Evolutionary conservation across 352 stramenopile species (phyloP).

Genomic region (Chrysophaeum taylorii): DNA sequence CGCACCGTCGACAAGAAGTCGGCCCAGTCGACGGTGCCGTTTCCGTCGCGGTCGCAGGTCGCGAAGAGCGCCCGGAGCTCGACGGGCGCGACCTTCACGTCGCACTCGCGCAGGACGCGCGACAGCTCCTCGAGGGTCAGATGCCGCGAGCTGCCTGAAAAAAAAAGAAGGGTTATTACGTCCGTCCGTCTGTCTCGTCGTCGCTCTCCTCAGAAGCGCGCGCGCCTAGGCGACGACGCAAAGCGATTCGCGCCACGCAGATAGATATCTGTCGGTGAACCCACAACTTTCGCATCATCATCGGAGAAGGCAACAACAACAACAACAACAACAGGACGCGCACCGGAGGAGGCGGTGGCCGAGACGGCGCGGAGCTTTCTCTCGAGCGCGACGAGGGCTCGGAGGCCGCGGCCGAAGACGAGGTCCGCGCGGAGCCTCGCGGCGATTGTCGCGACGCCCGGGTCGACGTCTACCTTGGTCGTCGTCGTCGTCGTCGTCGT

Average conservation of each 20-base stretch:
- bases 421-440: not conserved
- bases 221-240: too few species aligned
- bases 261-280: too few species aligned
- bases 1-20: conserved; percentile 64
- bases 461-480: not conserved
- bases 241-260: too few species aligned
- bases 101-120: not conserved
- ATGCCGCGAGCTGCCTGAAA: too few species aligned
- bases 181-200: too few species aligned
- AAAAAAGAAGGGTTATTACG: too few species aligned
- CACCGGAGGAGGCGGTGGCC: too few species aligned
- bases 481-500: too few species aligned
- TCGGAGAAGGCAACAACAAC: too few species aligned
- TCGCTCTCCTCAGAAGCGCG: not conserved
- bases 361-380: too few species aligned
- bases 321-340: too few species aligned
- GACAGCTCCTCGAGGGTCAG: conserved; percentile 8
- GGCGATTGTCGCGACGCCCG: not conserved
- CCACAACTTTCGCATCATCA: too few species aligned
- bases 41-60: conserved; percentile 66
- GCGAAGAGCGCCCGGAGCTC: conserved; percentile 53
- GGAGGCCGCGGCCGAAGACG: not conserved
- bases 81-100: conserved; percentile 40
- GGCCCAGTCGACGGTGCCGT: conserved; percentile 62
- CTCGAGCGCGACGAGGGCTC: not conserved